Evolutionary conservation across 305 asterid genomes (phyloP), one percentile per base, ranked within the genome.

Genomic region (Vinca major): DNA sequence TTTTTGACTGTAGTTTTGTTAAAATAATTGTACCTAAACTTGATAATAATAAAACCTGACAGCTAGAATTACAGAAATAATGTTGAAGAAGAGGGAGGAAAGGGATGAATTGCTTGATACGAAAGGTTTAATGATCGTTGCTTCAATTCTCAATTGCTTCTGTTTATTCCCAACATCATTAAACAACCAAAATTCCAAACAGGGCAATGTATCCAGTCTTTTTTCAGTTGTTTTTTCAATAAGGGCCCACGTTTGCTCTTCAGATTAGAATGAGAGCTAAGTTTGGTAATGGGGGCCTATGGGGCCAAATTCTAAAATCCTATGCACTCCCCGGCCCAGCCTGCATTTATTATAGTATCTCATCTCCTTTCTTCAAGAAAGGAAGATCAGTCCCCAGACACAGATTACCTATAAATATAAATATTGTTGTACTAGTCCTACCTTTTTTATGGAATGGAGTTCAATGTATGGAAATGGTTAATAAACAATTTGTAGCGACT

Each of bases 251-350:
- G 5, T 36, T 45, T 58, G 63, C 0, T 36, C 20, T 13, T 36
- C 44, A 36, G 45, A 33, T 36, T 14, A 10, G 65, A 61, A 48
- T 61, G 65, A 61, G 65, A 61, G 37, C 48, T 48, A 61, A 48
- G 48, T 39, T 60, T 58, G 12, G 20, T 58, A 26, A 36, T 58
- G 45, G 63, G 63, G 63, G 45, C 63, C 19, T 4, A 26, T 10
- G 17, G 17, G 41, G 19, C 43, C 63, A 57, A 57, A 4, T 8
- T 13, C 45, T 58, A 58, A 36, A 14, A 10, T 60, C 64, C 1
- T 17, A 0, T n/a, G 19, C 16, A 14, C 16, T 0, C 26, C 26
- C 5, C 0, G 47, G 26, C 21, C 64, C 64, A 60, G 44, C 44
- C 54, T 16, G n/a, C 5, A 48, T 13, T 11, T 13, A 41, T n/a